phyloP scores from a whole-genome alignment of 2,329 filamentous ascomycete species.

The Colletotrichum trifolii region DNA sequence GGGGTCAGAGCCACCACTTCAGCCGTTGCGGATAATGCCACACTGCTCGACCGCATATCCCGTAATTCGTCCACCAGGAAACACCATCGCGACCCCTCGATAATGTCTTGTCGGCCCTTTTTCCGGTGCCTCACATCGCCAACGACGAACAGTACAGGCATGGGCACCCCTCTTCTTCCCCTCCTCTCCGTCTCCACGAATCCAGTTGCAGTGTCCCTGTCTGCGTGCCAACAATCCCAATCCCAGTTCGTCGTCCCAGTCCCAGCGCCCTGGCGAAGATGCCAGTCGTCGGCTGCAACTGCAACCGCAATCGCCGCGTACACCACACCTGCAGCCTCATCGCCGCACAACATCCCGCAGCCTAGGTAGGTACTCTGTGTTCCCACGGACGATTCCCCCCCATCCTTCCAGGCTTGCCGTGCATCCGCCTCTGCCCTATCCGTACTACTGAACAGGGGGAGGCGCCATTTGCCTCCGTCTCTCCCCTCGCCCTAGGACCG shows the following conservation, averaged over 20 bases:
- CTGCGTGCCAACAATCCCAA: constrained; percentile 31
- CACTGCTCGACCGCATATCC: too few species aligned
- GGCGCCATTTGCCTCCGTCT: neutral
- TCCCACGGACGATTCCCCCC: constrained; percentile 24
- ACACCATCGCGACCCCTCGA: too few species aligned
- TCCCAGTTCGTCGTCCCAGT: neutral
- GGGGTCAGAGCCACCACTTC: too few species aligned
- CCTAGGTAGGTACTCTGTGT: neutral
- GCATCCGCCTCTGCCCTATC: constrained; percentile 31
- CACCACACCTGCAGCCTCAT: constrained; percentile 30
- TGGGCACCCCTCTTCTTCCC: neutral
- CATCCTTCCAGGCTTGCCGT: constrained; percentile 15
- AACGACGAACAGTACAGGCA: too few species aligned
- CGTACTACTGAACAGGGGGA: constrained; percentile 17
- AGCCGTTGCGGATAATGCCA: too few species aligned
- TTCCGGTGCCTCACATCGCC: too few species aligned
- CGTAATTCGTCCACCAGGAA: too few species aligned
- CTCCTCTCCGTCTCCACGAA: constrained; percentile 34
- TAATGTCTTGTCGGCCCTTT: too few species aligned
- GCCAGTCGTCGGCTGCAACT: constrained; percentile 32
- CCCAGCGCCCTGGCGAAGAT: constrained; percentile 6
- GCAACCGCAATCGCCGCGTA: constrained; percentile 23
- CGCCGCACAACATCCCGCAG: constrained; percentile 25
- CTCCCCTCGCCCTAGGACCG: neutral
- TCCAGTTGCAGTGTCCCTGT: constrained; percentile 16